phyloP scores from a whole-genome alignment of 495 filamentous ascomycete species.

The Copromyces sp. region DNA sequence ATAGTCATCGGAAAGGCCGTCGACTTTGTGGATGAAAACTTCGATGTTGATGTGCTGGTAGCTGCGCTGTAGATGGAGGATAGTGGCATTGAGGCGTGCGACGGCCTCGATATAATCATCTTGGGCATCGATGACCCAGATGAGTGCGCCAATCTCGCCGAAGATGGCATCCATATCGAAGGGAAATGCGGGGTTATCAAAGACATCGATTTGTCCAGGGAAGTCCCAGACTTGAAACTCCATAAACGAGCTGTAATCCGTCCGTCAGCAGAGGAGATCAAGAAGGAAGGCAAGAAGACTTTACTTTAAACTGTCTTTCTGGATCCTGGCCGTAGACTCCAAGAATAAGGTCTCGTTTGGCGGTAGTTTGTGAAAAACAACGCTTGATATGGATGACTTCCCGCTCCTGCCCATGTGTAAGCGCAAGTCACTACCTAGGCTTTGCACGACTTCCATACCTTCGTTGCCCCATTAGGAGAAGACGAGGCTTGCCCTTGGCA shows the following conservation, averaged over 20 bases:
- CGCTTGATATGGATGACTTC: conserved; percentile 94
- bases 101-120: conserved; percentile 93
- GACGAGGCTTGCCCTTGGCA: conserved; percentile 61
- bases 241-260: conserved; percentile 72
- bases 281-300: background rate
- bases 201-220: conserved; percentile 83
- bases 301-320: conserved; percentile 86
- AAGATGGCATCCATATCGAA: conserved; percentile 89
- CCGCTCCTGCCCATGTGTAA: conserved; percentile 58
- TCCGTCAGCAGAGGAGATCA: conserved; percentile 9
- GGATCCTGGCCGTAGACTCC: conserved; percentile 84
- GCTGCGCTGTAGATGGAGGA: conserved; percentile 72
- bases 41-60: conserved; percentile 92
- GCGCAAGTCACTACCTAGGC: conserved; percentile 1
- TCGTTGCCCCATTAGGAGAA: conserved; percentile 91
- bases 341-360: conserved; percentile 91
- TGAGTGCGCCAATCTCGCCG: conserved; percentile 80
- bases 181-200: conserved; percentile 52
- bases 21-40: conserved; percentile 97
- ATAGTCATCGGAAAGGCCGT: conserved; percentile 90
- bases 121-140: conserved; percentile 98
- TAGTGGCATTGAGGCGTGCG: conserved; percentile 72
- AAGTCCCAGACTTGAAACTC: conserved; percentile 98
- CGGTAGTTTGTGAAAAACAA: conserved; percentile 95
- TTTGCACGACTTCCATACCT: conserved; percentile 45